Evolutionary conservation across 768 basidiomycete species (phyloP), one percentile per base, ranked within the genome.

Genomic region (Leccinellum rugosiceps): DNA sequence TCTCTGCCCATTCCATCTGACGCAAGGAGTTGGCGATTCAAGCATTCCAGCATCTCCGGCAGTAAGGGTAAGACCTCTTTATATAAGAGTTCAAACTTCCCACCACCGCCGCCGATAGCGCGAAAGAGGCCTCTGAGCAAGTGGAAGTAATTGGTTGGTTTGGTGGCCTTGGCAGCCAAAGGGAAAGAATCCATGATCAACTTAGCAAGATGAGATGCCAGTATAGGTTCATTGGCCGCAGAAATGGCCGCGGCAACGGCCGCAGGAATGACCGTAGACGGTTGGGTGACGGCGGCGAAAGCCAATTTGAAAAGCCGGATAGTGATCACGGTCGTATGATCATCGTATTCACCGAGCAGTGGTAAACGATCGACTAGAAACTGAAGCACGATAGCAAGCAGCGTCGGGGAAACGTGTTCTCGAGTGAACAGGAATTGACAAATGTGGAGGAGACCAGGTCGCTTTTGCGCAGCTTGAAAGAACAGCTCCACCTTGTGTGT

Each of bases 121-220:
- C 95, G 85, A 77, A 99, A 99, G 46, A 99, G 82, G 0, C 91
- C 90, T 56, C 94, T 83, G 11, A 98, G 82, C 21, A 98, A 83
- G 68, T 92, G 87, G 74, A 94, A 94, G 70, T 98, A 98, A 68
- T 95, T 90, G 1, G 87, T 85, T 1, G 97, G 92, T 65, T 94
- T 93, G 25, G 87, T 80, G 1, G 96, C 88, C 71, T 94, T 95
- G 28, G 93, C 90, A 3, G 96, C 94, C 52, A 95, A 80, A 35
- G 94, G 91, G 71, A 99, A 97, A 58, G 92, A 98, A 65, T 94
- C 91, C 88, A 97, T 95, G 65, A 99, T 87, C 46, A 99, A 74
- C 70, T 92, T 92, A 15, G 91, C 86, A 34, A 99, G 81, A 74
- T 98, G 93, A 1, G 90, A 85, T 14, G 94, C 94, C n/a, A 99